phyloP scores from a whole-genome alignment of 2,329 filamentous ascomycete species.

The Colletotrichum viniferum region DNA sequence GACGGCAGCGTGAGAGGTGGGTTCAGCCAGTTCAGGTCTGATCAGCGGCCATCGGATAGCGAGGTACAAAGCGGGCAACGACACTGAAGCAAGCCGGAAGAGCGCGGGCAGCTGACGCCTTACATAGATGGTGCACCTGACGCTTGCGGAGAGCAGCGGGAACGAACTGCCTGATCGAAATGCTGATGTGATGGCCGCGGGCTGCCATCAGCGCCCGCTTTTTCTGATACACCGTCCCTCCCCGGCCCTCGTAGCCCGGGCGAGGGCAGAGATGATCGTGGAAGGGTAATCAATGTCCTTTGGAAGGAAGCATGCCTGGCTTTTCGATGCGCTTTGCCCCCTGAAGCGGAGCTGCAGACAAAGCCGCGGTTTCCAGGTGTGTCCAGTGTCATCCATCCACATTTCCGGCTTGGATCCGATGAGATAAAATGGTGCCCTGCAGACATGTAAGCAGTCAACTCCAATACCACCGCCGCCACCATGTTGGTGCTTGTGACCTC shows the following conservation, averaged over 20 bases:
- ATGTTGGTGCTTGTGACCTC: conserved; percentile 11
- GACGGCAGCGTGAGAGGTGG: background rate
- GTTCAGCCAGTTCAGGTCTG: background rate
- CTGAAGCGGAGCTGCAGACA: background rate
- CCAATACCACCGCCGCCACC: background rate
- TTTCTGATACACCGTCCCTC: background rate
- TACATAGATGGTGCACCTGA: background rate
- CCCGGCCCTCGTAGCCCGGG: background rate
- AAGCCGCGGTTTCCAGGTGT: background rate
- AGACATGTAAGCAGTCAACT: background rate
- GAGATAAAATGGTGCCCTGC: background rate
- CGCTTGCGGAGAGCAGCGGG: background rate
- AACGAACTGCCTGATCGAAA: background rate
- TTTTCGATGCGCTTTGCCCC: background rate
- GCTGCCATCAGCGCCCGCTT: background rate
- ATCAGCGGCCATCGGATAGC: background rate
- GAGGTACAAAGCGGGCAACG: background rate
- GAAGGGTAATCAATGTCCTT: background rate
- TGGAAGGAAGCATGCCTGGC: background rate
- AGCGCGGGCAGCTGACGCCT: background rate
- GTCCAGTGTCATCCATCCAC: background rate
- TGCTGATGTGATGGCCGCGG: background rate
- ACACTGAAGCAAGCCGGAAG: background rate
- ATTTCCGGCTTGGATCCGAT: background rate
- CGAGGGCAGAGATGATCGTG: background rate